Base-by-base conservation (phyloP, 1,139 yeast genomes). In the Candida pseudoviswanathii region DNA sequence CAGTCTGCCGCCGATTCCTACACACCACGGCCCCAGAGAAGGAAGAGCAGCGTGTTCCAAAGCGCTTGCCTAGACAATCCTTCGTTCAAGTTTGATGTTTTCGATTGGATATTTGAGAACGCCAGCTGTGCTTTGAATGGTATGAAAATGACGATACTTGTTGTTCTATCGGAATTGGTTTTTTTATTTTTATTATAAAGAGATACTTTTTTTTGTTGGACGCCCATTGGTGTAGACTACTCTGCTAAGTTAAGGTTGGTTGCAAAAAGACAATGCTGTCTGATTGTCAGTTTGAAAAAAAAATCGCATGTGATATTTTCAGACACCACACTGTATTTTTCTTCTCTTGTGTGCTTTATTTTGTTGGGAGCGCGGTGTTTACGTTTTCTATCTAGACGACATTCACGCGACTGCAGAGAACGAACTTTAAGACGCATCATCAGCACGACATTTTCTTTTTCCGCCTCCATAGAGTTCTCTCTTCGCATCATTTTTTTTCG, bases 81-180 rank as follows among this genome's bases (percentile, higher is more conserved):
- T 22, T 25, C 45, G 9, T 24, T 47, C 9, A 44, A 41, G 36
- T 44, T 47, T 32, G 50, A 44, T 37, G 47, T 41, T 10, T 44
- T 47, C 25, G 50, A 47, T 44, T 36, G 45, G 45, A 43, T 43
- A 43, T 43, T 43, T 27, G 45, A 43, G 21, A 43, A 30, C 24
- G 26, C 33, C 8, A n/a, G 34, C 10, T 22, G 24, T 4, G 24
- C 10, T 7, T 8, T 25, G 25, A 21, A 27, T 21, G 11, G 24
- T 16, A 22, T 43, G 29, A 22, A 26, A 29, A 22, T 16, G 21
- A 31, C 36, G 29, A 16, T 36, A 3, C 10, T 34, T 2, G 5
- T 37, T 43, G 27, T 43, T 11, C 4, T 26, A 36, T n/a, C 36
- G 11, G 40, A 36, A 26, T 11, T 36, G n/a, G 11, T 36, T 36